These are phyloP conservation scores for Termitomyces sp. DNA, from an alignment of 768 basidiomycete genomes.

Conservation along the genomic window DNA sequence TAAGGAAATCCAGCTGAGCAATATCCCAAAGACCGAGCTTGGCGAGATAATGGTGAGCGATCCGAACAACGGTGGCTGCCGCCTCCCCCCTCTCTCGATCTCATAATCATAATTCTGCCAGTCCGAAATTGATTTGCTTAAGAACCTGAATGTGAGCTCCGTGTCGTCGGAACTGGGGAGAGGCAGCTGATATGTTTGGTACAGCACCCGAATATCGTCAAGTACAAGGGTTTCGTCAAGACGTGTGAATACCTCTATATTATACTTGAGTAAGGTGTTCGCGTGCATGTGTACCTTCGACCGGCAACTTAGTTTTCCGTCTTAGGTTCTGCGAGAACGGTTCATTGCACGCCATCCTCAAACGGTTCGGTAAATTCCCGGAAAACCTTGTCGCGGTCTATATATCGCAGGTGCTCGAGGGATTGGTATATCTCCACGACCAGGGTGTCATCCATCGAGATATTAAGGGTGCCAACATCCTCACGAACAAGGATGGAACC, in stretches of 20 bases:
- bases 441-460: conserved; percentile 99
- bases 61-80: conserved; percentile 1
- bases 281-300: not conserved
- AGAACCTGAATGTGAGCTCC: conserved; percentile 82
- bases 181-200: conserved; percentile 1
- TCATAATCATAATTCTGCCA: conserved; percentile 25
- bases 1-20: conserved; percentile 94
- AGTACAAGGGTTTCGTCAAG: conserved; percentile 98
- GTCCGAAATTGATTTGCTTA: conserved; percentile 96
- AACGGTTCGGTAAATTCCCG: conserved; percentile 97
- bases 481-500: conserved; percentile 97
- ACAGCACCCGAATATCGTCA: conserved; percentile 95
- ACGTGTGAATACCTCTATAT: conserved; percentile 94
- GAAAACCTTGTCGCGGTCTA: conserved; percentile 96
- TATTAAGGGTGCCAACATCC: conserved; percentile 98
- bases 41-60: conserved; percentile 91
- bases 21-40: conserved; percentile 89
- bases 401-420: conserved; percentile 93
- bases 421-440: conserved; percentile 94
- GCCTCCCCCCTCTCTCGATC: no score
- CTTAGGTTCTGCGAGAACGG: conserved; percentile 95
- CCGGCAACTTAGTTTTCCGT: not conserved
- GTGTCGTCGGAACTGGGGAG: not conserved
- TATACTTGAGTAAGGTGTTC: conserved; percentile 74
- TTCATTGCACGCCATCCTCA: conserved; percentile 90